phyloP scores from a whole-genome alignment of 805 yeast species.

The Myxozyma neglecta region DNA sequence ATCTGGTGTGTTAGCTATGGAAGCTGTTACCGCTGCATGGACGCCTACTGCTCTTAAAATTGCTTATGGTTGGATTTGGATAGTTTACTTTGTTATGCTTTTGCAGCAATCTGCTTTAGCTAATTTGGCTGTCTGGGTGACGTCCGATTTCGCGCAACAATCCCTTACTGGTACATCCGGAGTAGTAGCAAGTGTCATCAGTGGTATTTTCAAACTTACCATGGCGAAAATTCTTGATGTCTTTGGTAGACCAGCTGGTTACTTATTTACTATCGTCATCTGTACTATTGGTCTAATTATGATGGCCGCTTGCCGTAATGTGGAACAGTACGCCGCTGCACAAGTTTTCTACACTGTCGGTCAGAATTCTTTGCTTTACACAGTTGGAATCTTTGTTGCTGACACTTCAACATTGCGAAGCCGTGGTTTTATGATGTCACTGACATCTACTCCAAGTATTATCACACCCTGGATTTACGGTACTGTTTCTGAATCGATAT shows the following conservation, averaged over 20 bases:
- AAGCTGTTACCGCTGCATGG: background rate
- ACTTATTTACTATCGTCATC: background rate
- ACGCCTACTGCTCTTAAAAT: background rate
- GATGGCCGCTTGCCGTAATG: background rate
- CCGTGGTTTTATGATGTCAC: background rate
- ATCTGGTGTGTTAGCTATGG: background rate
- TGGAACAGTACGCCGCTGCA: background rate
- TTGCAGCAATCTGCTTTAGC: background rate
- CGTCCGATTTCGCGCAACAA: background rate
- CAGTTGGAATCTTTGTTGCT: background rate
- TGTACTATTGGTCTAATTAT: background rate
- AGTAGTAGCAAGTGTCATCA: background rate
- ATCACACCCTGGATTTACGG: background rate
- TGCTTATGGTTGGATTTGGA: background rate
- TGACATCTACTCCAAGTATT: background rate
- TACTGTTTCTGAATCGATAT: background rate
- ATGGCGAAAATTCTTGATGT: background rate
- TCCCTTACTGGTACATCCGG: background rate
- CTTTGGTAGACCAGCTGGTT: background rate
- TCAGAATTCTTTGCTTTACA: background rate
- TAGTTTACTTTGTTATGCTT: background rate
- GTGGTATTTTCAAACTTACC: background rate
- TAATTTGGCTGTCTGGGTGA: background rate
- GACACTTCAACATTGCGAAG: background rate
- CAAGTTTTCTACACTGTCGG: background rate